A percentile compares a stretch with the other conserved stretches of the same genome.
These are phyloP conservation scores for Neoboletus subvelutipes DNA, from an alignment of 768 basidiomycete genomes.

Conservation along the genomic window DNA sequence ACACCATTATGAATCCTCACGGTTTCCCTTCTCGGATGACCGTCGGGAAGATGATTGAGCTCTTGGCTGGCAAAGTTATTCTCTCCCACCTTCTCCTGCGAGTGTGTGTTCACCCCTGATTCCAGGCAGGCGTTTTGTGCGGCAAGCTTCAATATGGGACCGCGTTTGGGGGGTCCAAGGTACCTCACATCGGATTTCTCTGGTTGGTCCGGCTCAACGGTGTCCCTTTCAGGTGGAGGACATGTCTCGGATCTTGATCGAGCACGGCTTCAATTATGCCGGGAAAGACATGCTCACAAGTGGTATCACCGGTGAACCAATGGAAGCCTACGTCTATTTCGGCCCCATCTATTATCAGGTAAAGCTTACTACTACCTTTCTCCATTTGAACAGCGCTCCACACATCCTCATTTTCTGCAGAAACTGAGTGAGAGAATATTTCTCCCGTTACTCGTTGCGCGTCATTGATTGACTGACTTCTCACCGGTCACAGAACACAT, in stretches of 20 bases:
- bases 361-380: constrained; percentile 21
- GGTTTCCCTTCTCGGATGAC: constrained; percentile 99
- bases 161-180: constrained; percentile 98
- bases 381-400: constrained; percentile 5
- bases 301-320: constrained; percentile 94
- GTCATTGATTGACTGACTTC: constrained; percentile 12
- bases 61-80: constrained; percentile 87
- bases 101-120: constrained; percentile 3
- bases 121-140: constrained; percentile 82
- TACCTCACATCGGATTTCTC: constrained; percentile 24
- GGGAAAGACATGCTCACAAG: constrained; percentile 99
- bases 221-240: constrained; percentile 73
- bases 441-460: neutral
- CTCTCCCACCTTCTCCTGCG: neutral
- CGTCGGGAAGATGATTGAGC: constrained; percentile 99
- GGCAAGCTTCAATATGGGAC: constrained; percentile 94
- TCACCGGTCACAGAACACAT: constrained; percentile 70
- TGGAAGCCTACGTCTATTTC: constrained; percentile 98
- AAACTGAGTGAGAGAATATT: constrained; percentile 78
- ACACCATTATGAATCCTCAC: constrained; percentile 99
- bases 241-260: constrained; percentile 95
- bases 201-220: constrained; percentile 8
- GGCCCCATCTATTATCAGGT: constrained; percentile 99
- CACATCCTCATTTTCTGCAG: constrained; percentile 37
- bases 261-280: constrained; percentile 93